These are phyloP conservation scores for Blastobotrys ciferrii DNA, from an alignment of 1,139 yeast genomes.

Conservation along the genomic window DNA sequence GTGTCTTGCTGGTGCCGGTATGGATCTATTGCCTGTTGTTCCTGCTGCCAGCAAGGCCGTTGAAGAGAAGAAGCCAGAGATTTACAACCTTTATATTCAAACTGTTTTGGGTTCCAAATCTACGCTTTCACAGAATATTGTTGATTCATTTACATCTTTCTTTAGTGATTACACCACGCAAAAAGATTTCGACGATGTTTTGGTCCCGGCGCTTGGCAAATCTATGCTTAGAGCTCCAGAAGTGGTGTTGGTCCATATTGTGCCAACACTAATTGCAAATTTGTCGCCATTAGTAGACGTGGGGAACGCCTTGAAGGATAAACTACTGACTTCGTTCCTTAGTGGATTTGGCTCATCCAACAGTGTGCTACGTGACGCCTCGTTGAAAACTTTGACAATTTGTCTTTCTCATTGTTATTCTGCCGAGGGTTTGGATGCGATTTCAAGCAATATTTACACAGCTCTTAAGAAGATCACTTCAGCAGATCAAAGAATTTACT, in stretches of 20 bases:
- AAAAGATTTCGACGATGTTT: slow-evolving; percentile 42
- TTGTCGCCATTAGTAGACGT: slow-evolving; percentile 42
- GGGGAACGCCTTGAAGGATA: slow-evolving; percentile 43
- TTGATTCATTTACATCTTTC: slow-evolving; percentile 42
- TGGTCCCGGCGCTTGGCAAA: slow-evolving; percentile 70
- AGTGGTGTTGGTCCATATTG: slow-evolving; percentile 51
- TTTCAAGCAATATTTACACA: slow-evolving; percentile 55
- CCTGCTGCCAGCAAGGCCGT: slow-evolving; percentile 28
- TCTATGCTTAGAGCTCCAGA: slow-evolving; percentile 83
- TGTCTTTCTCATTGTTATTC: slow-evolving; percentile 25
- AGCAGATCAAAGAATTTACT: slow-evolving; percentile 61
- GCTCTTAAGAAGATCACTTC: slow-evolving; percentile 52
- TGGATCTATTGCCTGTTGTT: slow-evolving; percentile 27
- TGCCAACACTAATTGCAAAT: slow-evolving; percentile 49
- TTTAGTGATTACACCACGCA: slow-evolving; percentile 44
- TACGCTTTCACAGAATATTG: slow-evolving; percentile 26
- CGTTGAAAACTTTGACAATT: slow-evolving; percentile 44
- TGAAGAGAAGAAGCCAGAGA: slow-evolving; percentile 21
- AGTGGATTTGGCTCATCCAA: slow-evolving; percentile 72
- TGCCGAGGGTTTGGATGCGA: slow-evolving; percentile 30
- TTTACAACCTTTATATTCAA: slow-evolving; percentile 29
- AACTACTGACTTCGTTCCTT: slow-evolving; percentile 58
- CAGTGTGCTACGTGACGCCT: slow-evolving; percentile 55
- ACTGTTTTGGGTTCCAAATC: slow-evolving; percentile 35
- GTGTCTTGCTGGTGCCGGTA: slow-evolving; percentile 32